Percentiles rank a stretch among this genome's conserved stretches.
Conservation (phyloP, 2,329 filamentous ascomycete genomes). For the Ophiostoma sp. region DNA sequence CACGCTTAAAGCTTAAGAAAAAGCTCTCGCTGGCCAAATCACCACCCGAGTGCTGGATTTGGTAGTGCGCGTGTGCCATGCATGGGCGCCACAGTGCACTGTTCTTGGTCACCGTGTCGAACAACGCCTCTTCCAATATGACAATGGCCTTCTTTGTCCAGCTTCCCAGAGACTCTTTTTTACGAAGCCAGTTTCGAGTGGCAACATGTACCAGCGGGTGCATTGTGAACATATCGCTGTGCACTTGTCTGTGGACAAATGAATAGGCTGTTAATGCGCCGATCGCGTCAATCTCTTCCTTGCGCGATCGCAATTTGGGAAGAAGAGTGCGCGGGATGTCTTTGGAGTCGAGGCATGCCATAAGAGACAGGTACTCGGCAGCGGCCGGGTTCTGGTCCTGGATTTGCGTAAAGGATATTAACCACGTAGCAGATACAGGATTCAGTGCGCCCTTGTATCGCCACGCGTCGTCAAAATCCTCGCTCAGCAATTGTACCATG, state of each 20-base stretch:
- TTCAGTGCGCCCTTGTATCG: not conserved
- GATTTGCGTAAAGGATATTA: constrained; percentile 1
- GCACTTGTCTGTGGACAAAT: not conserved
- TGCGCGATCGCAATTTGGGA: not conserved
- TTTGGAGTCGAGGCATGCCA: constrained; percentile 2
- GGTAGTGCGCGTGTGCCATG: not conserved
- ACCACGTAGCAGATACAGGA: not conserved
- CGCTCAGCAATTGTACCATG: not conserved
- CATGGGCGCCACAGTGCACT: not conserved
- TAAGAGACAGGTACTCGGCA: not conserved
- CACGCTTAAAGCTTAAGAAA: not conserved
- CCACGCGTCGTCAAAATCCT: not conserved
- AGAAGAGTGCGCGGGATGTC: not conserved
- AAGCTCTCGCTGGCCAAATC: not conserved
- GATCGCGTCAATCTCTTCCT: not conserved
- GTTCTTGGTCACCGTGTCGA: not conserved
- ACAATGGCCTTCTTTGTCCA: not conserved
- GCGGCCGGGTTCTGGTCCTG: not conserved
- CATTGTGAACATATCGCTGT: not conserved
- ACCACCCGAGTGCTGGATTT: not conserved
- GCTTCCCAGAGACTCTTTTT: not conserved
- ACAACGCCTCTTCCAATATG: not conserved
- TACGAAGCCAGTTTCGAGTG: not conserved
- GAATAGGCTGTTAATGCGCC: not conserved
- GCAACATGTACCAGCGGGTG: not conserved